Evolutionary conservation across 352 stramenopile genomes (phyloP).

Genomic region (Phytophthora cajani): DNA sequence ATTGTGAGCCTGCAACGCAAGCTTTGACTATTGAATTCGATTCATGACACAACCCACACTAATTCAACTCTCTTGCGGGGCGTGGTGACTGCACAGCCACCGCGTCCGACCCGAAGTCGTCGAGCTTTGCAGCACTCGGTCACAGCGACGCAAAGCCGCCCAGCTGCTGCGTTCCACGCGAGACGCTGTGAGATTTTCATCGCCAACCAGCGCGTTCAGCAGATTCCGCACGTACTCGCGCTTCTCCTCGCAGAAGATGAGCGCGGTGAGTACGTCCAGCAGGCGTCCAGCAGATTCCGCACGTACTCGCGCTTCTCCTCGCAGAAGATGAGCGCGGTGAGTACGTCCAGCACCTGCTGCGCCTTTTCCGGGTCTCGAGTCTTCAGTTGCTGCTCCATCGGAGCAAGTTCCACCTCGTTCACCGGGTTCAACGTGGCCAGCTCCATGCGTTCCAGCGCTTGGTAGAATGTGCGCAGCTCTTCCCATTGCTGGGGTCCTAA

Average conservation of each 20-base stretch:
- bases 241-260: slow-evolving; percentile 72
- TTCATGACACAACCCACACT: background rate
- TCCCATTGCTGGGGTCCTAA: slow-evolving; percentile 50
- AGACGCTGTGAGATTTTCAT: slow-evolving; percentile 25
- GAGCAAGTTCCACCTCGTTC: slow-evolving; percentile 59
- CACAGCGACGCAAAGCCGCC: slow-evolving; percentile 48
- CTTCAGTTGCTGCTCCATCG: slow-evolving; percentile 58
- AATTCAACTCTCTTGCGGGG: slow-evolving; percentile 14
- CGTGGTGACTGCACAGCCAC: slow-evolving; percentile 60
- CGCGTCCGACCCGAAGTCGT: slow-evolving; percentile 32
- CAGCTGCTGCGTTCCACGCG: slow-evolving; percentile 37
- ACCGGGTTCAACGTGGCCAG: slow-evolving; percentile 58
- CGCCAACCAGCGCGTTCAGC: slow-evolving; percentile 51
- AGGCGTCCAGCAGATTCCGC: slow-evolving; percentile 64
- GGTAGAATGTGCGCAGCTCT: slow-evolving; percentile 64
- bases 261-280: slow-evolving; percentile 55
- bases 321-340: slow-evolving; percentile 62
- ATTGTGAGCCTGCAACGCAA: too few relatives aligned
- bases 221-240: slow-evolving; percentile 66
- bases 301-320: slow-evolving; percentile 71
- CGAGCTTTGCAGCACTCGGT: slow-evolving; percentile 27
- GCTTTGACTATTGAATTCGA: background rate
- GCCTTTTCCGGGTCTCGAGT: slow-evolving; percentile 39
- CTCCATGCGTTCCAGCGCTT: slow-evolving; percentile 59
- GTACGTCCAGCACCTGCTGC: slow-evolving; percentile 58